phyloP scores from a whole-genome alignment of 2,329 filamentous ascomycete genomes.

The Diplodia intermedia region DNA sequence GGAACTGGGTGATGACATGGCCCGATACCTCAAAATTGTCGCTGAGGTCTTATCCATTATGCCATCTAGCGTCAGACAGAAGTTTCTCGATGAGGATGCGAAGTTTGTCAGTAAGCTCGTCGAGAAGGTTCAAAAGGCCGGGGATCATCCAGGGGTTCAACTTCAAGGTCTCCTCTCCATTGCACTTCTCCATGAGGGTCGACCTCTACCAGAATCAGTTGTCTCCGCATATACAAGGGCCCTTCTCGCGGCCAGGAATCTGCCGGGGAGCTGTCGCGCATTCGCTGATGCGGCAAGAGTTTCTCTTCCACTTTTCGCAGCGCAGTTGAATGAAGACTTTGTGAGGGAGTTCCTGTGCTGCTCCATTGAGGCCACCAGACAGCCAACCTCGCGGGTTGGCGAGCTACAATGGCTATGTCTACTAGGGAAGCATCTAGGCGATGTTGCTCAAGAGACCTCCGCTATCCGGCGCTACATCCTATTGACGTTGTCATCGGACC shows the following conservation, averaged over 20 bases:
- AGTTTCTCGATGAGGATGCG: neutral
- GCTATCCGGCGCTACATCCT: constrained; percentile 39
- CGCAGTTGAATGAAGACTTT: constrained; percentile 19
- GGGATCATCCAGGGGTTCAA: constrained; percentile 38
- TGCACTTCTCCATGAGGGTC: constrained; percentile 39
- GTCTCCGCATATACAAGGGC: constrained; percentile 39
- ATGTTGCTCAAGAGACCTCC: constrained; percentile 2
- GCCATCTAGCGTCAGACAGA: neutral
- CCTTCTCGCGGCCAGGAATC: constrained; percentile 33
- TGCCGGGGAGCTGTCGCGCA: neutral
- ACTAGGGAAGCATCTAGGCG: constrained; percentile 6
- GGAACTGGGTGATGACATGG: constrained; percentile 40
- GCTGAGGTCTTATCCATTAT: constrained; percentile 10
- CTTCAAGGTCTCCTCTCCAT: constrained; percentile 43
- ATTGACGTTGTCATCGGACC: constrained; percentile 39
- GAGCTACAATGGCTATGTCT: constrained; percentile 17
- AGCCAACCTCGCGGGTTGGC: neutral
- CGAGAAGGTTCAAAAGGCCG: constrained; percentile 40
- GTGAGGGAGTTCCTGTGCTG: constrained; percentile 8
- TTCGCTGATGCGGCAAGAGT: constrained; percentile 12
- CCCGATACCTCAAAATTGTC: constrained; percentile 45
- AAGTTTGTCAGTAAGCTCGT: constrained; percentile 38
- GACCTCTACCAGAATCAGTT: constrained; percentile 36
- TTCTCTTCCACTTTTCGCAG: constrained; percentile 15
- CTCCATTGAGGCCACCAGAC: neutral